Base-by-base conservation (phyloP, 1,284 basidiomycete genomes). In the Cutaneotrichosporon sp. region DNA sequence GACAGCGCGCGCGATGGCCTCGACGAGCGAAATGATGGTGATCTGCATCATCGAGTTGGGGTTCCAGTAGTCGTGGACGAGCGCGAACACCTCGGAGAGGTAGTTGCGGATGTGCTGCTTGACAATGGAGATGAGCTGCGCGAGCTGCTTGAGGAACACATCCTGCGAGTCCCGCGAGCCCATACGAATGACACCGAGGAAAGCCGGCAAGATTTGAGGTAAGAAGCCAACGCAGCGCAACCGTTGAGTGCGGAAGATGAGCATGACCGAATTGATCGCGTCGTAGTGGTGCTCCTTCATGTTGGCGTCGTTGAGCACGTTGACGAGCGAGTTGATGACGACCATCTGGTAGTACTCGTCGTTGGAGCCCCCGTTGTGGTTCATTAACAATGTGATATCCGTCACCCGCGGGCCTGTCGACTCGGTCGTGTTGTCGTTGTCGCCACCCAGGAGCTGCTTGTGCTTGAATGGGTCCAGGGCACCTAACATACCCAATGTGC, bases 261-360 rank as follows among this genome's bases (percentile, higher is more conserved):
- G 92, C 92, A 99, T 99, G 73, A 99, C 91, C 2, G 96, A 95
- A 79, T 99, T 95, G 69, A 99, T 96, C 65, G 96, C 96, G 53
- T 89, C 92, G 79, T 93, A 89, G 72, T 98, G 94, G 73, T 94
- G 89, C 67, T 85, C 87, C 73, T 85, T 89, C 68, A 96, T 84
- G 6, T 92, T 89, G 63, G 91, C 88, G 74, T 98, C 97, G 75
- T 90, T 91, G 69, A 99, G 82, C 62, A 99, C 92, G 59, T 87
- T 86, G 55, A 99, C 86, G 26, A 99, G 85, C 1, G 93, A 88
- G 55, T 89, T 90, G 80, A 99, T 92, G 49, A 95, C 96, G 5
- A 97, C 92, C 8, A 92, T 94, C 77, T 99, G 97, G 82, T 95
- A 99, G 80, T 97, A 99, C 76, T 99, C 97, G 72, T 99, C 97